Conservation (phyloP, 305 asterid genomes). For the Rubia peregrina region DNA sequence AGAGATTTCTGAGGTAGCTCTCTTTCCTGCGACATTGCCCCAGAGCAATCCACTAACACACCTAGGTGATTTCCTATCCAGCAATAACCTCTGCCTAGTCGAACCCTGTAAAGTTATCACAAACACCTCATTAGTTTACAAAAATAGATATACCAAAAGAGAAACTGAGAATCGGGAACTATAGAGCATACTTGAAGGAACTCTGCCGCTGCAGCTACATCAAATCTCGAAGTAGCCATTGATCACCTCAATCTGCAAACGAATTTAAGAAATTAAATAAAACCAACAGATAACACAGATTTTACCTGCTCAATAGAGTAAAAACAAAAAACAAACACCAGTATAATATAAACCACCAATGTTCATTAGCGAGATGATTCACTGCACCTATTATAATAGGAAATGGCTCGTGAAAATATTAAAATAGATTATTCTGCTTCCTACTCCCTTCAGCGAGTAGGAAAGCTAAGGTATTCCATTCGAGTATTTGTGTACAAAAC, state of each 20-base stretch:
- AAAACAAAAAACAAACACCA: neutral
- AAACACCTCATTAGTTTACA: neutral
- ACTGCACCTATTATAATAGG: neutral
- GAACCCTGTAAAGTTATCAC: conserved; percentile 44
- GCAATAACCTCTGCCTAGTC: conserved; percentile 46
- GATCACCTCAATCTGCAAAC: neutral
- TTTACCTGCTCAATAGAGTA: neutral
- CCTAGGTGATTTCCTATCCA: conserved; percentile 45
- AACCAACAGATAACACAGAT: neutral
- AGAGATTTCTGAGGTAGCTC: conserved; percentile 26
- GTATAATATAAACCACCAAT: neutral
- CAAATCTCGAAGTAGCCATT: conserved; percentile 25
- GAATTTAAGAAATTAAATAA: neutral
- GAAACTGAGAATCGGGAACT: neutral
- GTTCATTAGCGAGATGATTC: neutral
- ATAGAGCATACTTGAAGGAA: conserved; percentile 18
- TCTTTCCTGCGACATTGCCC: conserved; percentile 39
- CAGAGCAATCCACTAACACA: conserved; percentile 51
- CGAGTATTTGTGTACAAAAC: neutral
- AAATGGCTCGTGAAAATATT: neutral
- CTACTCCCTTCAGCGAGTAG: neutral
- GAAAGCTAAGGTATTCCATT: neutral
- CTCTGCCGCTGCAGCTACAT: conserved; percentile 15
- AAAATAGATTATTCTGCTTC: neutral
- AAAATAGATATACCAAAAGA: neutral